These are phyloP conservation scores for Exophiala xenobiotica DNA, from an alignment of 2,329 filamentous ascomycete species.

Conservation along the genomic window DNA sequence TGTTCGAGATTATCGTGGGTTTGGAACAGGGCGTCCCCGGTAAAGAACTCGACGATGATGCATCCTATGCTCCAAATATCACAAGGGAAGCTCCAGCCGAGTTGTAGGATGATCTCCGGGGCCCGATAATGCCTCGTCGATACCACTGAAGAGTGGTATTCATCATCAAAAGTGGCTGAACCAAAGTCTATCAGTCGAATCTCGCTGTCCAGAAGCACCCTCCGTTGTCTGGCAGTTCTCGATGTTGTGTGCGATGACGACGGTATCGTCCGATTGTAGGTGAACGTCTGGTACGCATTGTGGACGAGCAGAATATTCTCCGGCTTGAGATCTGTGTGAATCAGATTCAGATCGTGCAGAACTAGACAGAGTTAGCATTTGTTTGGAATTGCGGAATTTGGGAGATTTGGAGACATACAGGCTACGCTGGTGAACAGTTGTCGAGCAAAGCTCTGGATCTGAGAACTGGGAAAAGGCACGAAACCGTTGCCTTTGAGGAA, in stretches of 20 bases:
- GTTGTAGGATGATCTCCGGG: slow-evolving; percentile 66
- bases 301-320: slow-evolving; percentile 67
- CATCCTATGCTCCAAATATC: slow-evolving; percentile 71
- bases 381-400: too few relatives aligned
- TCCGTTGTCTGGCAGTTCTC: slow-evolving; percentile 60
- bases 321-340: slow-evolving; percentile 70
- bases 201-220: slow-evolving; percentile 64
- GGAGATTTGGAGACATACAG: too few relatives aligned
- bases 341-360: slow-evolving; percentile 92
- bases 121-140: slow-evolving; percentile 67
- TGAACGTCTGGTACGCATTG: slow-evolving; percentile 66
- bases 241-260: slow-evolving; percentile 60
- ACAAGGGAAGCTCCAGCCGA: slow-evolving; percentile 67
- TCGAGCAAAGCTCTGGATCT: slow-evolving; percentile 94
- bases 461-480: slow-evolving; percentile 95
- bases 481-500: slow-evolving; percentile 95
- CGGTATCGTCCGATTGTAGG: slow-evolving; percentile 66
- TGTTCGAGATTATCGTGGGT: slow-evolving; percentile 68
- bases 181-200: slow-evolving; percentile 68
- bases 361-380: slow-evolving; percentile 55
- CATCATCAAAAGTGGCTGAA: slow-evolving; percentile 66
- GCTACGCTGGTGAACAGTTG: slow-evolving; percentile 98
- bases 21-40: slow-evolving; percentile 66
- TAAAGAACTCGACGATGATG: slow-evolving; percentile 68
- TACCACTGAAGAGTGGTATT: slow-evolving; percentile 67